Base-by-base conservation (phyloP, 106 monocot genomes). In the Xerophyta viscosa region DNA sequence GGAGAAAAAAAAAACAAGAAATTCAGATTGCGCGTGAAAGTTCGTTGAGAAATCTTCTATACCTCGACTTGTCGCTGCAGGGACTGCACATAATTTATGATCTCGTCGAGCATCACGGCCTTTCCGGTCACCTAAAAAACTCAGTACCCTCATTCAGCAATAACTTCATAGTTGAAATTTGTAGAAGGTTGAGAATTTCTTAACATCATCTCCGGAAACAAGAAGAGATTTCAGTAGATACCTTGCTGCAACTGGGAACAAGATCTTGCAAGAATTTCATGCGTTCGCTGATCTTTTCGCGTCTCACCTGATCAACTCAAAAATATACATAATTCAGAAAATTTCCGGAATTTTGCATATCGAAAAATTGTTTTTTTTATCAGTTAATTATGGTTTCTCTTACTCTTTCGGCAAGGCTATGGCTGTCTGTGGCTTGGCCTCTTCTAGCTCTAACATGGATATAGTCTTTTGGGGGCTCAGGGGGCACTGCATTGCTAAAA, bases 371-470 rank as follows among this genome's bases (percentile, higher is more conserved):
- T 33, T 33, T 33, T 33, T 10, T 33, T 33, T n/a, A n/a, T n/a
- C n/a, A n/a, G n/a, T n/a, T n/a, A n/a, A n/a, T n/a, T n/a, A n/a
- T n/a, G n/a, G n/a, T 33, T 10, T 10, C 10, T 33, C 57, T 56
- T 75, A 85, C 84, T 52, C 88, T 79, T 61, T 88, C 88, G 1
- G 88, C 88, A 26, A 88, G 88, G n/a, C n/a, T n/a, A n/a, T n/a
- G n/a, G n/a, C n/a, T n/a, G n/a, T n/a, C n/a, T n/a, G n/a, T n/a
- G n/a, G 68, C 87, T 63, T 88, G 87, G 46, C 87, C 87, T 36
- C 82, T 68, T 59, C 87, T 71, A 23, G 87, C 87, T 42, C 87
- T 56, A 54, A 88, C 87, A 75, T 88, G 87, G 64, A 82, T 88
- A 53, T 75, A 88, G 53, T 88, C 87, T 61, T 82, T 82, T 0